Base-by-base conservation (phyloP, 441 rosid genomes). In the Pelargonium fulgidum region DNA sequence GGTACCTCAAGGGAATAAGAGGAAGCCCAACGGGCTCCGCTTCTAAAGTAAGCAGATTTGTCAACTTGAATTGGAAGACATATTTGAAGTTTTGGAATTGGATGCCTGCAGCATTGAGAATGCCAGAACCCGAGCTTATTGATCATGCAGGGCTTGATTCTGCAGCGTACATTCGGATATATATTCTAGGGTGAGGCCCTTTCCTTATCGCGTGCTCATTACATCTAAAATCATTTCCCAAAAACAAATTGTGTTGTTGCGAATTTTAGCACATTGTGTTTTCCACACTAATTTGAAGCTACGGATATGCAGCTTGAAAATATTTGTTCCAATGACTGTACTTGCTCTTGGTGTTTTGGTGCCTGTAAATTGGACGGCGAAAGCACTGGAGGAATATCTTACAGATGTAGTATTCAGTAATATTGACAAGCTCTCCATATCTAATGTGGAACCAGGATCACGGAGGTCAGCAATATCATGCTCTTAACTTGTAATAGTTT, bases 21-120 rank as follows among this genome's bases (percentile, higher is more conserved):
- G 79, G 72, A 74, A 92, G 94, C 75, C 99, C 97, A 0, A 84
- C 90, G 16, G 77, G 82, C 47, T 70, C 81, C 65, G 81, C 80
- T 13, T 83, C 80, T 64, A 81, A 85, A 33, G 87, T 89, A 75
- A 87, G 82, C 17, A 92, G 85, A 76, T 87, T 94, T 73, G 93
- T 94, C 22, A 94, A 94, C 75, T 90, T 92, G 67, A 80, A 94
- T 73, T 63, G 72, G 82, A 81, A 44, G 58, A 92, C 94, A 16
- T 94, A 92, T 67, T 78, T 92, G 62, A 83, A 91, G 70, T 94
- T 94, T 86, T 78, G 92, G 44, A 94, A 85, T 77, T 94, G 99
- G 99, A 94, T 94, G 99, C 98, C 99, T 72, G 90, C 92, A 69
- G 99, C 99, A 69, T 42, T 94, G 89, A 89, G 68, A 78, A 92